Conservation (phyloP, 352 stramenopile species). For the Phytophthora podocarpi region DNA sequence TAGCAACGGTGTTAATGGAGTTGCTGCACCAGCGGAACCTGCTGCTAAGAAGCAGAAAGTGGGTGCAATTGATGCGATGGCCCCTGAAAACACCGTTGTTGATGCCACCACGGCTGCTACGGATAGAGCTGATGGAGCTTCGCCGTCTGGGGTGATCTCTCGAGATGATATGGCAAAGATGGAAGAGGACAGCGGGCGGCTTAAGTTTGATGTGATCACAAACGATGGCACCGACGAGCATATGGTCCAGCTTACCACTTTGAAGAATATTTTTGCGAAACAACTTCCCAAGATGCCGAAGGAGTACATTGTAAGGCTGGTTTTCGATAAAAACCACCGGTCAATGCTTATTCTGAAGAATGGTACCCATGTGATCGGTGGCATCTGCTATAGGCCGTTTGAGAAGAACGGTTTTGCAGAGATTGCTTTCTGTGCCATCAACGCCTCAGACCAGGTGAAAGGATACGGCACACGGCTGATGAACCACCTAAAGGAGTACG, state of each 20-base stretch:
- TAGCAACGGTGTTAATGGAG: slow-evolving; percentile 9
- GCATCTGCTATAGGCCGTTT: slow-evolving; percentile 98
- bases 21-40: slow-evolving; percentile 1
- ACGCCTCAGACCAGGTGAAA: slow-evolving; percentile 95
- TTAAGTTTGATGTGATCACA: slow-evolving; percentile 90
- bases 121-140: slow-evolving; percentile 3
- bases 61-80: slow-evolving; percentile 3
- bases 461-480: slow-evolving; percentile 99
- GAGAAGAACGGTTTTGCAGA: slow-evolving; percentile 96
- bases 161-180: slow-evolving; percentile 90
- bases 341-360: slow-evolving; percentile 95
- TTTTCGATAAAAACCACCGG: slow-evolving; percentile 96
- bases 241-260: slow-evolving; percentile 92
- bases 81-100: slow-evolving; percentile 11
- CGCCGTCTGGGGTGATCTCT: slow-evolving; percentile 68
- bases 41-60: slow-evolving; percentile 52
- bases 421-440: slow-evolving; percentile 99
- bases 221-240: slow-evolving; percentile 91
- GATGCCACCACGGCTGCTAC: neutral
- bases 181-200: slow-evolving; percentile 76
- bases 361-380: slow-evolving; percentile 93
- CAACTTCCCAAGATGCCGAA: slow-evolving; percentile 99
- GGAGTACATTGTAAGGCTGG: slow-evolving; percentile 99
- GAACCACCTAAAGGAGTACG: slow-evolving; percentile 99
- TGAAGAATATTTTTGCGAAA: slow-evolving; percentile 98